These are phyloP conservation scores for Monosporascus sp. DNA, from an alignment of 2,329 filamentous ascomycete genomes.

Conservation along the genomic window DNA sequence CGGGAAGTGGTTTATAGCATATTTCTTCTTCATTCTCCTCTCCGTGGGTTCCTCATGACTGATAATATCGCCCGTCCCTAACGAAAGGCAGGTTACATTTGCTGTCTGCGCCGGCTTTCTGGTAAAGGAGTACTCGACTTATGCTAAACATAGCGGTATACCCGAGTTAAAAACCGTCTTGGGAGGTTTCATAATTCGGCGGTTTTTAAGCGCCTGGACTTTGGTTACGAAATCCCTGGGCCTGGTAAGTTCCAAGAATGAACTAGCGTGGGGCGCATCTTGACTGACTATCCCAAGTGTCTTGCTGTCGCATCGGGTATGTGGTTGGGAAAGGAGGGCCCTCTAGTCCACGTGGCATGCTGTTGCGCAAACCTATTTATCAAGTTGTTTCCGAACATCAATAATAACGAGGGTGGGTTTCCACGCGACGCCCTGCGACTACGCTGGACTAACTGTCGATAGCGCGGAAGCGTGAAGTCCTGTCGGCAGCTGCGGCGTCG, in stretches of 20 bases:
- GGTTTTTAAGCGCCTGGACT: slow-evolving; percentile 85
- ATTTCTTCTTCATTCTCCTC: slow-evolving; percentile 78
- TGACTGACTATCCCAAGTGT: slow-evolving; percentile 50
- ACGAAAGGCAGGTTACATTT: slow-evolving; percentile 58
- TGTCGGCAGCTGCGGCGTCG: slow-evolving; percentile 87
- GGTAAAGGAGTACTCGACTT: slow-evolving; percentile 76
- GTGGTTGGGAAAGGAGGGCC: slow-evolving; percentile 96
- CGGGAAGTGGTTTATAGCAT: slow-evolving; percentile 78
- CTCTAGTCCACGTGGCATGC: slow-evolving; percentile 91
- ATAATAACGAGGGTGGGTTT: slow-evolving; percentile 72
- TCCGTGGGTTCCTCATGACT: slow-evolving; percentile 54
- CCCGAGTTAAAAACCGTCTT: slow-evolving; percentile 96
- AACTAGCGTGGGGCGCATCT: not conserved
- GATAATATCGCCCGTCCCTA: slow-evolving; percentile 10
- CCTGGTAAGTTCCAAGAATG: slow-evolving; percentile 49
- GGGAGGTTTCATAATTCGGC: slow-evolving; percentile 85
- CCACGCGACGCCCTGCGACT: not conserved
- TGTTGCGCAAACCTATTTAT: slow-evolving; percentile 94
- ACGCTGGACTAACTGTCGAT: slow-evolving; percentile 18
- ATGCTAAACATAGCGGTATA: slow-evolving; percentile 93
- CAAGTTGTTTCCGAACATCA: slow-evolving; percentile 77
- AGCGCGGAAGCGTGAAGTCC: slow-evolving; percentile 88
- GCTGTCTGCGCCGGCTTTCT: slow-evolving; percentile 72
- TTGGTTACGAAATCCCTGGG: slow-evolving; percentile 85
- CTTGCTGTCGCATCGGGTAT: slow-evolving; percentile 89